Percentiles rank a stretch among this genome's conserved stretches.
Conservation (phyloP, 352 stramenopile genomes). For the Pythium utonaiense region DNA sequence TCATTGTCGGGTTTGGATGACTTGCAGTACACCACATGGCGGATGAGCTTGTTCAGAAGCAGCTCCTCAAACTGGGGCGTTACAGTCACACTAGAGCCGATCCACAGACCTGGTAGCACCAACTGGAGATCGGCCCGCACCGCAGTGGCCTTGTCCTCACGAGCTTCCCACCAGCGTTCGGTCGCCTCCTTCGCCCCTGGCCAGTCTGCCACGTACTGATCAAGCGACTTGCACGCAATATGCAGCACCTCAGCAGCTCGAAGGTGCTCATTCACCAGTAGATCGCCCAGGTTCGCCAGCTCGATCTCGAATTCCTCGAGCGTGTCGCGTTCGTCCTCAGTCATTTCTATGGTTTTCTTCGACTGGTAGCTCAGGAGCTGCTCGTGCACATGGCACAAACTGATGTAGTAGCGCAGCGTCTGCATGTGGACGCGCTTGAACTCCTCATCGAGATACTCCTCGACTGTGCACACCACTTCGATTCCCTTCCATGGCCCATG, state of each 20-base stretch:
- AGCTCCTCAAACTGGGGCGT: constrained; percentile 9
- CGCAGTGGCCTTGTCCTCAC: constrained; percentile 12
- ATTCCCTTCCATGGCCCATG: not conserved
- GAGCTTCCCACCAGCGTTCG: constrained; percentile 14
- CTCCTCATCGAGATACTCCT: not conserved
- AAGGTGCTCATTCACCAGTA: constrained; percentile 13
- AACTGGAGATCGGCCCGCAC: constrained; percentile 32
- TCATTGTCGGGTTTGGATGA: constrained; percentile 6
- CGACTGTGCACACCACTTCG: not conserved
- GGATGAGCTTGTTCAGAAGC: constrained; percentile 13
- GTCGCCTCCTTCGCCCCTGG: not conserved
- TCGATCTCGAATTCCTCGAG: constrained; percentile 24
- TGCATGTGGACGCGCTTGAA: constrained; percentile 8
- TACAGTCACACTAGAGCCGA: constrained; percentile 30
- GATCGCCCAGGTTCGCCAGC: constrained; percentile 23
- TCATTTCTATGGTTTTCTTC: not conserved
- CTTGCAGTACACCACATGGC: constrained; percentile 20
- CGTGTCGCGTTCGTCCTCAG: constrained; percentile 6
- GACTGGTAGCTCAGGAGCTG: not conserved
- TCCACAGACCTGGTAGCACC: constrained; percentile 31
- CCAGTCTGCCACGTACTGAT: constrained; percentile 16
- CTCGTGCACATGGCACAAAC: constrained; percentile 9
- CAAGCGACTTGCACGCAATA: not conserved
- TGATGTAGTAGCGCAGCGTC: constrained; percentile 19
- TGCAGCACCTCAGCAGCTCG: constrained; percentile 7